These are phyloP conservation scores for Myxozyma vanderwaltii DNA, from an alignment of 805 yeast species.

Conservation along the genomic window DNA sequence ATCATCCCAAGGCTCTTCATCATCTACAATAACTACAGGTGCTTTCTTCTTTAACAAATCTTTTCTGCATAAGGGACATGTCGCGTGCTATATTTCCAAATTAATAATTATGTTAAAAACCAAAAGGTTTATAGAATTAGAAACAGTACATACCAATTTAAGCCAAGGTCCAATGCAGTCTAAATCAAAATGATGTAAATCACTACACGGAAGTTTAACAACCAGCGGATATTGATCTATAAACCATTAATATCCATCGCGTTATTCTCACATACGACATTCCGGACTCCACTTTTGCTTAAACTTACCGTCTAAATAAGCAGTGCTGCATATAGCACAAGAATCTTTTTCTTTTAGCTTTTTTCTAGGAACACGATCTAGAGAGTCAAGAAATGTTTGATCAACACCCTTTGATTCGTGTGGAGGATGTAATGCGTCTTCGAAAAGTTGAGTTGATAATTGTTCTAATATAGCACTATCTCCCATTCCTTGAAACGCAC, in stretches of 20 bases:
- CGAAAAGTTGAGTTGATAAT: constrained; percentile 24
- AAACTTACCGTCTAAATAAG: constrained; percentile 52
- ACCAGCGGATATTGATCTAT: constrained; percentile 74
- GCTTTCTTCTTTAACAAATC: constrained; percentile 60
- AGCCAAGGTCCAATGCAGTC: constrained; percentile 94
- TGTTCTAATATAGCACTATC: constrained; percentile 21
- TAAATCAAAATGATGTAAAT: constrained; percentile 74
- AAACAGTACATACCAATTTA: constrained; percentile 44
- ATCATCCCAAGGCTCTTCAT: constrained; percentile 71
- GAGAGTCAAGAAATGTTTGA: constrained; percentile 69
- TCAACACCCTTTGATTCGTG: constrained; percentile 53
- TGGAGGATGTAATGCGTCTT: constrained; percentile 26
- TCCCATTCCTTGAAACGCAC: constrained; percentile 30
- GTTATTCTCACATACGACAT: too few relatives aligned
- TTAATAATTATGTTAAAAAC: too few relatives aligned
- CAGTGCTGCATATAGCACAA: constrained; percentile 84
- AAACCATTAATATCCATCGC: too few relatives aligned
- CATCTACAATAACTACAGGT: constrained; percentile 56
- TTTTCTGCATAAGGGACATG: constrained; percentile 84
- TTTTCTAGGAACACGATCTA: constrained; percentile 66
- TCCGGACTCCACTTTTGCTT: neutral
- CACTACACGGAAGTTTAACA: constrained; percentile 70
- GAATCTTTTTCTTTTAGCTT: constrained; percentile 51
- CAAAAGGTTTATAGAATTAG: constrained; percentile 34
- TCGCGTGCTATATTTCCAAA: constrained; percentile 42